Percentiles rank a stretch among this genome's conserved stretches.
Conservation (phyloP, 1,139 yeast genomes). For the Geotrichum aggregatum region DNA sequence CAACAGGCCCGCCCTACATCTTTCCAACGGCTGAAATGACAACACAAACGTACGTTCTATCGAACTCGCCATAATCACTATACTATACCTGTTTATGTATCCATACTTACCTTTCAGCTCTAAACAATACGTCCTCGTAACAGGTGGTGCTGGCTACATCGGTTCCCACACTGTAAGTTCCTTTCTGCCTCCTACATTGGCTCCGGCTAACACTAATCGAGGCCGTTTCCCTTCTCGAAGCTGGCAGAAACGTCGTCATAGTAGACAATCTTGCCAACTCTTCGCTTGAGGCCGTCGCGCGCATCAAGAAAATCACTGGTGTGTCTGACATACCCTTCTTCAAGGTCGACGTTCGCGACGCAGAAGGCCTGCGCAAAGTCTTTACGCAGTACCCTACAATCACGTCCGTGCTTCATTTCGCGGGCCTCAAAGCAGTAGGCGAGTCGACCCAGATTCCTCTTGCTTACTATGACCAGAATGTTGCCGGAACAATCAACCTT, state of each 20-base stretch:
- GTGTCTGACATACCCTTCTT: constrained; percentile 50
- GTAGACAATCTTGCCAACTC: constrained; percentile 70
- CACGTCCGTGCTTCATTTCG: constrained; percentile 69
- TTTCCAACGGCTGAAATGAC: too few species aligned
- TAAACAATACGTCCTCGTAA: constrained; percentile 54
- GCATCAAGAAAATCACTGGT: constrained; percentile 56
- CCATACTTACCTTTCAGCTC: neutral
- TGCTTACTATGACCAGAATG: constrained; percentile 65
- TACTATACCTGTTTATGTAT: too few species aligned
- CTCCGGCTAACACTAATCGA: neutral
- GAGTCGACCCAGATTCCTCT: constrained; percentile 74
- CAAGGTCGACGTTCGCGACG: constrained; percentile 57
- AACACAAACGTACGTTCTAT: too few species aligned
- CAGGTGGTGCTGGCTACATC: constrained; percentile 87
- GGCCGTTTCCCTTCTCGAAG: constrained; percentile 56
- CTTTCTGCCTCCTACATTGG: neutral
- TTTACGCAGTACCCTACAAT: constrained; percentile 50
- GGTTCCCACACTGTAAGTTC: constrained; percentile 64
- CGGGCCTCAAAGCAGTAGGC: constrained; percentile 84
- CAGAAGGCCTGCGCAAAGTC: constrained; percentile 46
- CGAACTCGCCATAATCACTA: too few species aligned
- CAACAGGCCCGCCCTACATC: too few species aligned
- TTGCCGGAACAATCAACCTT: constrained; percentile 60
- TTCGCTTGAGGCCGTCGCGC: constrained; percentile 60
- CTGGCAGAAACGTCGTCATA: constrained; percentile 65